Conservation (phyloP, 208 protist species). For the Jaenimonas drosophilae region DNA sequence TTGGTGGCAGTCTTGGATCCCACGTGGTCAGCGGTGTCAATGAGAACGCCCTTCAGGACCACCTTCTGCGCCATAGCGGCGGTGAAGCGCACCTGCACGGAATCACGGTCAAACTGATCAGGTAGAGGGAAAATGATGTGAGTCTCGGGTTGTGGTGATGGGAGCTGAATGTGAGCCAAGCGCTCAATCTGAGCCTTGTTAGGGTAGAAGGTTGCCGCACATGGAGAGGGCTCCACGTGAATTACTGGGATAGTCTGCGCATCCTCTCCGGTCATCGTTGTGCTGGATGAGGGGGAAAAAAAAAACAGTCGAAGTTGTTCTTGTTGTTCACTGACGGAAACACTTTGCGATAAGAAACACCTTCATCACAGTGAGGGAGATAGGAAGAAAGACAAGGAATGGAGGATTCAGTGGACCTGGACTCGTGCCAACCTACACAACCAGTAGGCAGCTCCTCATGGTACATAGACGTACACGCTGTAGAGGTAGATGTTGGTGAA, state of each 20-base stretch:
- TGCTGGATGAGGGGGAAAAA: background rate
- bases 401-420: too few relatives aligned
- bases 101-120: slow-evolving; percentile 10
- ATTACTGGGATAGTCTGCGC: background rate
- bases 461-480: too few relatives aligned
- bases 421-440: too few relatives aligned
- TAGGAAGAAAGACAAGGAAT: too few relatives aligned
- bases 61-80: slow-evolving; percentile 8
- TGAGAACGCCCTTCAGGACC: slow-evolving; percentile 9
- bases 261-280: background rate
- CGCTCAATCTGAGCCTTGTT: slow-evolving; percentile 2
- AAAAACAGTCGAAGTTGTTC: background rate
- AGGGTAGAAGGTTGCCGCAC: slow-evolving; percentile 10
- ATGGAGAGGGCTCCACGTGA: background rate
- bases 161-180: too few relatives aligned
- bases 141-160: slow-evolving; percentile 9
- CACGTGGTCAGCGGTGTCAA: slow-evolving; percentile 8
- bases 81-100: slow-evolving; percentile 19
- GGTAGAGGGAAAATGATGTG: slow-evolving; percentile 13
- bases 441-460: too few relatives aligned
- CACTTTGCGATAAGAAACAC: too few relatives aligned
- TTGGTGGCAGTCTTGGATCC: too few relatives aligned
- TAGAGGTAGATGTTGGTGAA: too few relatives aligned
- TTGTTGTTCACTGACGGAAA: too few relatives aligned
- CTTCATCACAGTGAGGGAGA: too few relatives aligned